Conservation (phyloP, 2,329 filamentous ascomycete genomes). For the Fusarium duplospermum region DNA sequence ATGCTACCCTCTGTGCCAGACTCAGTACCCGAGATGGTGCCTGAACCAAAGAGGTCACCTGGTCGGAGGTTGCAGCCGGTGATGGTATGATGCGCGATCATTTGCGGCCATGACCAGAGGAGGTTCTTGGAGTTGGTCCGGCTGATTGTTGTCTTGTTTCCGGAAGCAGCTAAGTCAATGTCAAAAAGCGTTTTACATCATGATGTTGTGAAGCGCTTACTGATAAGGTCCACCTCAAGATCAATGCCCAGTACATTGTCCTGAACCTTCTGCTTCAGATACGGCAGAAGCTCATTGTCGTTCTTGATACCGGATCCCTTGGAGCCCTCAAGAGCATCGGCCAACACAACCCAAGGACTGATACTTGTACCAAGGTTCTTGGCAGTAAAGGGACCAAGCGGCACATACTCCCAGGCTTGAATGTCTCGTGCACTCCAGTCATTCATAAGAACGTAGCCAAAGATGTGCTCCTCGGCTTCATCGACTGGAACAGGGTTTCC, state of each 20-base stretch:
- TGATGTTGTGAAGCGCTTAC: constrained; percentile 38
- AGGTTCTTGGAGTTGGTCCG: constrained; percentile 59
- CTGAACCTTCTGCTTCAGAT: constrained; percentile 66
- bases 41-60: constrained; percentile 81
- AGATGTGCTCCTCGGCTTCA: constrained; percentile 77
- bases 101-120: constrained; percentile 85
- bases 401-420: constrained; percentile 70
- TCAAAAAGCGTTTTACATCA: neutral
- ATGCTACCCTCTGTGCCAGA: constrained; percentile 75
- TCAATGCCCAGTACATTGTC: constrained; percentile 52
- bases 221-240: constrained; percentile 54
- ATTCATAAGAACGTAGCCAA: constrained; percentile 75
- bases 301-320: constrained; percentile 46
- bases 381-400: constrained; percentile 70
- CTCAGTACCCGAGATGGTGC: constrained; percentile 77
- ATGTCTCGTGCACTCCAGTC: constrained; percentile 74
- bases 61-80: constrained; percentile 80
- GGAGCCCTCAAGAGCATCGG: constrained; percentile 63
- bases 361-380: constrained; percentile 72
- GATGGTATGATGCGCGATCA: constrained; percentile 84
- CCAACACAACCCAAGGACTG: constrained; percentile 71
- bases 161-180: constrained; percentile 42
- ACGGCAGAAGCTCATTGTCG: constrained; percentile 50
- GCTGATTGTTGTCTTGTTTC: constrained; percentile 48
- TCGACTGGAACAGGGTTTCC: constrained; percentile 74